Evolutionary conservation across 1,284 basidiomycete species (phyloP).

Genomic region (Chalciporus sp.): DNA sequence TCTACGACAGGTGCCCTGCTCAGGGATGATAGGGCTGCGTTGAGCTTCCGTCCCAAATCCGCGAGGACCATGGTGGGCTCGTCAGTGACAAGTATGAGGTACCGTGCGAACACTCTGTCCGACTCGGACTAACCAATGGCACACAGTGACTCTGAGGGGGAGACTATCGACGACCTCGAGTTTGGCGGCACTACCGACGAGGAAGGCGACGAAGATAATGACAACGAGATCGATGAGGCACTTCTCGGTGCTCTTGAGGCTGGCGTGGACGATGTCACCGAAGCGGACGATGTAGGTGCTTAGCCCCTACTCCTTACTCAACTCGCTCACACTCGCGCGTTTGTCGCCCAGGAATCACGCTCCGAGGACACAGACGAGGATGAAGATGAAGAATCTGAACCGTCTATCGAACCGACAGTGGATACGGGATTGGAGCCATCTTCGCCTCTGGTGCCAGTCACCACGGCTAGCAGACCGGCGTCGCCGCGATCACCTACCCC

Average conservation of each 20-base stretch:
- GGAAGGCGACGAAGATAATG: constrained; percentile 47
- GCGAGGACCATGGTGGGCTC: constrained; percentile 85
- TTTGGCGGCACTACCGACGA: constrained; percentile 50
- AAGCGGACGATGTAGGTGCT: constrained; percentile 61
- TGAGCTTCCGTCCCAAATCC: constrained; percentile 93
- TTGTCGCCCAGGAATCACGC: constrained; percentile 42
- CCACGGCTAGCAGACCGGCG: constrained; percentile 15
- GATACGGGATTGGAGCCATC: constrained; percentile 27
- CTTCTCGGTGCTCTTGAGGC: constrained; percentile 52
- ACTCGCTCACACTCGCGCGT: constrained; percentile 8
- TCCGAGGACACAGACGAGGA: constrained; percentile 62
- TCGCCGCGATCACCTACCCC: constrained; percentile 32
- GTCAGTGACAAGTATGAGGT: constrained; percentile 18
- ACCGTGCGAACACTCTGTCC: constrained; percentile 28
- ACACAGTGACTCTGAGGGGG: constrained; percentile 67
- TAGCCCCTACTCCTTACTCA: background rate
- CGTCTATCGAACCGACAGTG: constrained; percentile 27
- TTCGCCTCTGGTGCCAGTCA: constrained; percentile 27
- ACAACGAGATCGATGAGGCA: constrained; percentile 54
- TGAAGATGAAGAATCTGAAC: constrained; percentile 51
- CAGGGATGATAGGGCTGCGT: constrained; percentile 90
- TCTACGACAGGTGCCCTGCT: constrained; percentile 85
- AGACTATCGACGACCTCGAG: constrained; percentile 58
- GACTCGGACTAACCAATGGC: constrained; percentile 40
- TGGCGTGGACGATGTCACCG: constrained; percentile 59